Percentiles rank a stretch among this genome's conserved stretches.
Evolutionary conservation across 495 filamentous ascomycete genomes (phyloP).

Genomic region (Hapsidospora chrysogenum): DNA sequence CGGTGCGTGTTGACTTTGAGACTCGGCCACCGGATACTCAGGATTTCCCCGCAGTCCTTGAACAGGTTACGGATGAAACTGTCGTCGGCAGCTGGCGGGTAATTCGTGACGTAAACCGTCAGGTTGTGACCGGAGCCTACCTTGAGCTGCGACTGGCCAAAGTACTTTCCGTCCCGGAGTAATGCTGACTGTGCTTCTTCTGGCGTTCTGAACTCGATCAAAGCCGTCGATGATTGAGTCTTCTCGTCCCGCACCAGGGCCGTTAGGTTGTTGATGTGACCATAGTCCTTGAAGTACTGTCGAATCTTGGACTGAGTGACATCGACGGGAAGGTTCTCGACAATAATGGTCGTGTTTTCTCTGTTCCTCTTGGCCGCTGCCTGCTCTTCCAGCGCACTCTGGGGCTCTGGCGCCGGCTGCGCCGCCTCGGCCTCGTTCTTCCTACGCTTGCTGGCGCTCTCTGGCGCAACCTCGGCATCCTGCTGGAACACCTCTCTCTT

Average conservation of each 20-base stretch:
- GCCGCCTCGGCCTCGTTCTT: constrained; percentile 23
- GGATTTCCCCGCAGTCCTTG: constrained; percentile 57
- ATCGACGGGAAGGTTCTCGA: constrained; percentile 53
- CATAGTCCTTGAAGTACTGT: constrained; percentile 82
- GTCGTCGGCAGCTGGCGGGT: constrained; percentile 73
- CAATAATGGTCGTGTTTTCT: constrained; percentile 72
- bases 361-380: constrained; percentile 52
- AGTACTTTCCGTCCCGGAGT: constrained; percentile 57
- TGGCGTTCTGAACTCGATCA: constrained; percentile 68
- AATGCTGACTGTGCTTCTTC: constrained; percentile 72
- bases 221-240: constrained; percentile 40
- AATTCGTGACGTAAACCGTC: constrained; percentile 84
- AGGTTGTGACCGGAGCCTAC: constrained; percentile 56
- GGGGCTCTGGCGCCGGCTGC: constrained; percentile 16
- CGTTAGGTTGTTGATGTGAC: constrained; percentile 61
- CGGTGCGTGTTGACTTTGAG: constrained; percentile 76
- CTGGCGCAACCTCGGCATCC: constrained; percentile 3
- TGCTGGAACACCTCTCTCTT: constrained; percentile 44
- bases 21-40: constrained; percentile 77
- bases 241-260: constrained; percentile 39
- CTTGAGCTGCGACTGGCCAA: constrained; percentile 51
- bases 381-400: constrained; percentile 12
- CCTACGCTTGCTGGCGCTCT: constrained; percentile 41
- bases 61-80: constrained; percentile 62
- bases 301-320: constrained; percentile 56